Evolutionary conservation across 2,329 filamentous ascomycete genomes (phyloP).

Genomic region (Fusarium papillatum): DNA sequence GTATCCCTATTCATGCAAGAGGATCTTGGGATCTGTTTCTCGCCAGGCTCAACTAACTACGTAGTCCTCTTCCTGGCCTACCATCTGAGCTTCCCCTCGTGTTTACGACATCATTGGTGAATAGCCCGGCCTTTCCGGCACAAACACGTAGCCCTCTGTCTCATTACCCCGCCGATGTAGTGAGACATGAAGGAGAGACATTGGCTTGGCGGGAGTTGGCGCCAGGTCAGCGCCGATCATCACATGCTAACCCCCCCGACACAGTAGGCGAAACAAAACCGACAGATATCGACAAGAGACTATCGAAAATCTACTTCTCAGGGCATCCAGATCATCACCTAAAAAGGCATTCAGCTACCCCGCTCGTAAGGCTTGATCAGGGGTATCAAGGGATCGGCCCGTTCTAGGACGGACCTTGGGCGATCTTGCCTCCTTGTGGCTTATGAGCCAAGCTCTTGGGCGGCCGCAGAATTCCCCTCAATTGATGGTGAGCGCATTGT

Average conservation of each 20-base stretch:
- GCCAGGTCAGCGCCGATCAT: not conserved
- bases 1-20: no score
- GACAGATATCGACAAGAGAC: not conserved
- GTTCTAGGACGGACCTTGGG: not conserved
- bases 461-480: not conserved
- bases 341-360: not conserved
- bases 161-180: not conserved
- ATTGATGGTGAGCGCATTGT: not conserved
- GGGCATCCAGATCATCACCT: not conserved
- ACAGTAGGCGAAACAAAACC: not conserved
- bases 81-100: not conserved
- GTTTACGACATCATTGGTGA: not conserved
- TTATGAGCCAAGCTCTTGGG: not conserved
- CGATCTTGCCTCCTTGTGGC: not conserved
- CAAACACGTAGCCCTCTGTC: not conserved
- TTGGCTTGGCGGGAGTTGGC: not conserved
- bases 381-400: not conserved
- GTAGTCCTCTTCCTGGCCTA: not conserved
- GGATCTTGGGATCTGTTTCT: no score
- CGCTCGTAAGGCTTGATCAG: not conserved
- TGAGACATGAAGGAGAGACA: not conserved
- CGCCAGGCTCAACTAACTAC: no score
- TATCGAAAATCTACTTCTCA: not conserved
- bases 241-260: not conserved
- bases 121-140: not conserved